Percentiles rank a stretch among this genome's conserved stretches.
These are phyloP conservation scores for Jackrogersella minutella DNA, from an alignment of 495 filamentous ascomycete species.

Conservation along the genomic window DNA sequence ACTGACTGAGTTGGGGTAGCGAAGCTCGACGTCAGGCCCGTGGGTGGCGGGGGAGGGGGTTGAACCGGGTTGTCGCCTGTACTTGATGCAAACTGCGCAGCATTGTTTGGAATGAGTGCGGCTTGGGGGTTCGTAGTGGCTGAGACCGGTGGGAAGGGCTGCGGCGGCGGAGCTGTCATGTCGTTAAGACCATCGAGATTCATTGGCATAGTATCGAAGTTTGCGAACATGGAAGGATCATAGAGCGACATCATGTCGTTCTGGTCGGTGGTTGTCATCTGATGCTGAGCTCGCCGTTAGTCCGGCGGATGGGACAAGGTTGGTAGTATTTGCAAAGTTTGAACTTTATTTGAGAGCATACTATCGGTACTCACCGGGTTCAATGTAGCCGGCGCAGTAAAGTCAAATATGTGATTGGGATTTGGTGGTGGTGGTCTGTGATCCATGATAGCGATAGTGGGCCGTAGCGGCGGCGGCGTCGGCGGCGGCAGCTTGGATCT, in stretches of 20 bases:
- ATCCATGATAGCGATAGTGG: constrained; percentile 48
- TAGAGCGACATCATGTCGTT: constrained; percentile 53
- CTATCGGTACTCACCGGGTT: constrained; percentile 39
- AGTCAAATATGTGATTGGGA: constrained; percentile 46
- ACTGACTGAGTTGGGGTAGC: constrained; percentile 49
- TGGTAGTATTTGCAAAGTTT: neutral
- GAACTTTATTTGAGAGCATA: constrained; percentile 11
- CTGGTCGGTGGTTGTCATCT: constrained; percentile 45
- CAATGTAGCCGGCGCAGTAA: constrained; percentile 36
- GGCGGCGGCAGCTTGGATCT: constrained; percentile 23
- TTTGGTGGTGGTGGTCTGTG: constrained; percentile 45
- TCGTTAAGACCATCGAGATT: constrained; percentile 45
- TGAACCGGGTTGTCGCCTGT: constrained; percentile 45
- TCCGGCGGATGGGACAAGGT: constrained; percentile 11
- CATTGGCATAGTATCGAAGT: constrained; percentile 53
- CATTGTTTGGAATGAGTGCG: constrained; percentile 35
- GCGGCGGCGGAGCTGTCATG: constrained; percentile 30
- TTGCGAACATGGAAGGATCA: constrained; percentile 46
- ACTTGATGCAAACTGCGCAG: constrained; percentile 37
- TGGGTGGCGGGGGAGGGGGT: constrained; percentile 59
- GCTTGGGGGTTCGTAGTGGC: constrained; percentile 29
- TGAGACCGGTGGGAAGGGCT: constrained; percentile 32
- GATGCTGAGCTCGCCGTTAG: constrained; percentile 33
- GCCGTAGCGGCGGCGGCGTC: constrained; percentile 28
- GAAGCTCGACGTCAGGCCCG: constrained; percentile 29